Evolutionary conservation across 768 basidiomycete species (phyloP), one percentile per base, ranked within the genome.

Genomic region (Mycena amicta): DNA sequence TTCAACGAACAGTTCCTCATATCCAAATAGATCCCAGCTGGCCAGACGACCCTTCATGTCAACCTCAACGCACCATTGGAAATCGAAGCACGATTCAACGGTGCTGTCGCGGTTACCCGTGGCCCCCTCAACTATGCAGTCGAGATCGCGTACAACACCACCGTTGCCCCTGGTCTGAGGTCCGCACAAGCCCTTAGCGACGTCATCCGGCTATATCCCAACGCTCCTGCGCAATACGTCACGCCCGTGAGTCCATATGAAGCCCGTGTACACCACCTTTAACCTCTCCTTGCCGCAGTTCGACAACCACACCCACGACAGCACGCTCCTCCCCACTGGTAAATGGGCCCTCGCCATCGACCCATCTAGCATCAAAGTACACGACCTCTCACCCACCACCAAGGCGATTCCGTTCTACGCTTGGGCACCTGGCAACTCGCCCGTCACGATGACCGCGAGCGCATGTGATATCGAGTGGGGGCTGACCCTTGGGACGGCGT

Each of bases 341-440:
- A 68, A 73, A 49, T 77, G 77, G 75, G 71, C 69, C 23, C 58
- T 77, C 25, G 77, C 76, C 15, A 76, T 79, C 52, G 76, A 79
- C 53, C 75, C 75, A 8, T 62, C 68, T 20, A 73, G 73, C 1
- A 70, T 78, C 45, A 52, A 60, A 3, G 66, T 77, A 20, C 66
- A 68, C 6, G 77, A 77, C 49, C 65, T 63, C 23, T 72, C 73
- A 2, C 51, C 56, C 1, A 64, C 60, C 22, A 60, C 61, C 2
- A 57, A 70, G 0, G 52, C 66, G 3, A 65, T 77, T n/a, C 76
- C 77, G 2, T 75, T 66, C 59, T 75, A 77, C 47, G 74, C 70
- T 1, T 78, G 76, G 77, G 76, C 74, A 4, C 72, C 77, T 1
- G 74, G 70, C 6, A 70, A 69, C 23, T 71, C 71, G 26, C 77